Evolutionary conservation across 1,139 yeast genomes (phyloP), one percentile per base, ranked within the genome.

Genomic region (Candida mesenterica): DNA sequence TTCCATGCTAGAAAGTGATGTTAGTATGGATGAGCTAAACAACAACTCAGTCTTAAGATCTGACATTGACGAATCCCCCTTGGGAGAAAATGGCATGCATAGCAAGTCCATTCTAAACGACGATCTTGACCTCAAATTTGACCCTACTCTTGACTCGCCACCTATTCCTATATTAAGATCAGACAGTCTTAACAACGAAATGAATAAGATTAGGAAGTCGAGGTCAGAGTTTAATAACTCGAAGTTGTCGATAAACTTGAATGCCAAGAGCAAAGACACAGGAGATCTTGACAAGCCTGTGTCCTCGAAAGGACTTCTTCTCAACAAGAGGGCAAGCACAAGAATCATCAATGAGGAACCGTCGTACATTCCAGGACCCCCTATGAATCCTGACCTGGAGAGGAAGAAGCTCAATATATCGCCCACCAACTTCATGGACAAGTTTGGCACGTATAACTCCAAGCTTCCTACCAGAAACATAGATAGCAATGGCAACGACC

Each of bases 321-420:
- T 66, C 24, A 66, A 65, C 41, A 65, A 61, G 37, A 59, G 50
- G 35, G 71, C 70, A 10, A 62, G 67, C 40, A 51, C 59, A 2
- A 57, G 50, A 36, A 36, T 59, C 3, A 25, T 42, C 12, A 24
- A 33, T 12, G 37, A 31, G 12, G 32, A 20, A 4, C 32, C 34
- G 18, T 29, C 15, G n/a, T 36, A 24, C 29, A 14, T 28, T 31
- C 36, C 32, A 19, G 32, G 24, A n/a, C 37, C 35, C 27, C 22
- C 24, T 24, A 34, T 28, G 23, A 32, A 27, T 13, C 15, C 16
- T 15, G 20, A 28, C 4, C 24, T n/a, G 3, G 18, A 25, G 1
- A 13, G 31, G 14, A 16, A 16, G 14, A n/a, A 30, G 33, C 17
- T 20, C 14, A 12, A 22, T 13, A 29, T 13, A 8, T 27, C 32